Percentiles rank a stretch among this genome's conserved stretches.
Conservation (phyloP, 495 filamentous ascomycete genomes). For the Chaetomium cochliodes region DNA sequence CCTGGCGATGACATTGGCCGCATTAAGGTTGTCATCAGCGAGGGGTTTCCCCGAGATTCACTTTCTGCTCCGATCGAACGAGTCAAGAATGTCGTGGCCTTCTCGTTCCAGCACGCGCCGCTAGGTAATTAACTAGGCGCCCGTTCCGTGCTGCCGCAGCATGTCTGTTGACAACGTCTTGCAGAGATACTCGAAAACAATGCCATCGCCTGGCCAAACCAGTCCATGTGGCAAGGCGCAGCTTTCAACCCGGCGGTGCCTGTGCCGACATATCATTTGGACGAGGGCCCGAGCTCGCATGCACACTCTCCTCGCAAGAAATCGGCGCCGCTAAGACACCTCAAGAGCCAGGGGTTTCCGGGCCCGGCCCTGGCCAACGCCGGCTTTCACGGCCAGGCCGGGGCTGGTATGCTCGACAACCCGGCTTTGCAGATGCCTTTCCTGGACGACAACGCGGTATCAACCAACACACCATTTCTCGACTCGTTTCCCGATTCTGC, state of each 20-base stretch:
- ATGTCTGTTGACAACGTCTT: constrained; percentile 6
- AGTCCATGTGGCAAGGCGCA: constrained; percentile 64
- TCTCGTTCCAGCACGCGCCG: constrained; percentile 87
- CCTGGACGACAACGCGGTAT: constrained; percentile 27
- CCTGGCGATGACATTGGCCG: constrained; percentile 68
- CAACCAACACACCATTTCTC: constrained; percentile 23
- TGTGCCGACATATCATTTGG: constrained; percentile 42
- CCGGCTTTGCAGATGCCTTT: constrained; percentile 20
- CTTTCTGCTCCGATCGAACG: constrained; percentile 59
- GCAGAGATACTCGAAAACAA: constrained; percentile 71
- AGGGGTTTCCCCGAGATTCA: constrained; percentile 61
- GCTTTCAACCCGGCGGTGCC: constrained; percentile 39
- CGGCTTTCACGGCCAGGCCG: constrained; percentile 24
- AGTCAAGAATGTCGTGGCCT: constrained; percentile 70
- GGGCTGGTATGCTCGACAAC: constrained; percentile 25
- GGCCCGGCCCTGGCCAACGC: neutral
- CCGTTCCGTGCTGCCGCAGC: neutral
- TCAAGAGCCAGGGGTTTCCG: constrained; percentile 24
- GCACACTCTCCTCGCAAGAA: constrained; percentile 45
- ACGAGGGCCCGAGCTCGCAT: constrained; percentile 44
- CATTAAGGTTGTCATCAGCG: constrained; percentile 75
- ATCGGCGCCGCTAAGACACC: constrained; percentile 14
- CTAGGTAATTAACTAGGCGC: constrained; percentile 63
- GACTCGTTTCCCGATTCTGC: constrained; percentile 43
- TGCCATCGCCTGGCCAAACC: constrained; percentile 81